Evolutionary conservation across 2,329 filamentous ascomycete species (phyloP).

Genomic region (Paecilomyces sp.): DNA sequence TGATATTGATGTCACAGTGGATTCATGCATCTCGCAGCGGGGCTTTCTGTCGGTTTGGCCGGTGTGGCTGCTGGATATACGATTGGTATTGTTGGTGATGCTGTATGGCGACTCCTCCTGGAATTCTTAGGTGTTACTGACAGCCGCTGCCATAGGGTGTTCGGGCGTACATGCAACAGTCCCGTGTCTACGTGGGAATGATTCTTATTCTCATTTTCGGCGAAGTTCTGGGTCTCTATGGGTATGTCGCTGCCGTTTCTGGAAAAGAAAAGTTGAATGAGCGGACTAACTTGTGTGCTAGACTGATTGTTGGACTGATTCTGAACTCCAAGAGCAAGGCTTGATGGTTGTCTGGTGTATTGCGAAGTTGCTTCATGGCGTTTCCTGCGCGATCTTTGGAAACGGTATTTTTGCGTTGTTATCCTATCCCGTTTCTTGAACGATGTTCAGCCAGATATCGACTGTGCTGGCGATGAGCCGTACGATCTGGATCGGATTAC

Average conservation of each 20-base stretch:
- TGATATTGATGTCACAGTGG: slow-evolving; percentile 47
- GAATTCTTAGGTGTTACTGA: slow-evolving; percentile 12
- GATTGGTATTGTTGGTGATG: slow-evolving; percentile 92
- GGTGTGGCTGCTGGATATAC: slow-evolving; percentile 93
- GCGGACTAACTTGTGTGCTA: slow-evolving; percentile 25
- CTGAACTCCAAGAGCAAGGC: slow-evolving; percentile 77
- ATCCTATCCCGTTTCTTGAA: not conserved
- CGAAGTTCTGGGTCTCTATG: slow-evolving; percentile 93
- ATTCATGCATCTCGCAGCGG: slow-evolving; percentile 89
- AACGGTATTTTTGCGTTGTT: not conserved
- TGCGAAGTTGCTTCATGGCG: not conserved
- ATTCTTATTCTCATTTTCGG: slow-evolving; percentile 97
- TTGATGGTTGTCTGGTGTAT: slow-evolving; percentile 17
- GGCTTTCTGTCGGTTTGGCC: slow-evolving; percentile 83
- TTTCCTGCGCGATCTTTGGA: not conserved
- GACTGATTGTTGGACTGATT: slow-evolving; percentile 83
- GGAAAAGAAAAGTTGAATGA: not conserved
- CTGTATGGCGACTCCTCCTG: slow-evolving; percentile 44
- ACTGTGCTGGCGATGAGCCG: not conserved
- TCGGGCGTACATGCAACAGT: slow-evolving; percentile 92
- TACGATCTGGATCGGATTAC: not conserved
- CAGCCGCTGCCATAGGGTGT: slow-evolving; percentile 52
- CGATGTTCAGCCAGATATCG: not conserved
- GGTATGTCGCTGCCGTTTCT: slow-evolving; percentile 49
- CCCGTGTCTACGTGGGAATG: slow-evolving; percentile 95